Evolutionary conservation across 306 rosid genomes (phyloP).

Genomic region (Prunus salicina): DNA sequence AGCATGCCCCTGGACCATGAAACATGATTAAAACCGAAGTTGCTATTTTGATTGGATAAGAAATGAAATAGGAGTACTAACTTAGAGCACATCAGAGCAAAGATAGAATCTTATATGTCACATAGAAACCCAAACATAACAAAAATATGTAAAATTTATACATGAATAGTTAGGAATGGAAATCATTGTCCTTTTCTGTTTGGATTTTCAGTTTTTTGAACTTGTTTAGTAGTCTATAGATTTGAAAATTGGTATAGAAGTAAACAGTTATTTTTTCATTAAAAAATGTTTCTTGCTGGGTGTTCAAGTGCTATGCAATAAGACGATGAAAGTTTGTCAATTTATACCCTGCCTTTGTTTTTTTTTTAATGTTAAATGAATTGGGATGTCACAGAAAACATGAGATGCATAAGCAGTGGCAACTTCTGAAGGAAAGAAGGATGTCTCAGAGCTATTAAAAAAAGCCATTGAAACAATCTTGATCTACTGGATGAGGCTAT

Average conservation of each 20-base stretch:
- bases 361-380: not conserved
- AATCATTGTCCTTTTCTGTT: not conserved
- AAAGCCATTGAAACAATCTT: not conserved
- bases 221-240: not conserved
- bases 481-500: not conserved
- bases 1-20: not conserved
- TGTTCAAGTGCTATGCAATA: not conserved
- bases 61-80: not conserved
- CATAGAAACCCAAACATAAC: not conserved
- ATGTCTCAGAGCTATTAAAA: not conserved
- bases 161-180: slow-evolving; percentile 13
- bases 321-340: not conserved
- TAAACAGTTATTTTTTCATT: not conserved
- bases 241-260: not conserved
- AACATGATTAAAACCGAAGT: not conserved
- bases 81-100: not conserved
- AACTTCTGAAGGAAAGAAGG: not conserved
- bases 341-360: not conserved
- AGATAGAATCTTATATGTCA: not conserved
- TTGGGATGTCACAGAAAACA: not conserved
- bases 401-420: not conserved
- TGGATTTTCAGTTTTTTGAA: not conserved
- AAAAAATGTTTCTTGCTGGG: too few relatives aligned
- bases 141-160: not conserved
- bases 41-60: not conserved